These are phyloP conservation scores for Cutaneotrichosporon daszewskae DNA, from an alignment of 1,284 basidiomycete genomes.

Conservation along the genomic window DNA sequence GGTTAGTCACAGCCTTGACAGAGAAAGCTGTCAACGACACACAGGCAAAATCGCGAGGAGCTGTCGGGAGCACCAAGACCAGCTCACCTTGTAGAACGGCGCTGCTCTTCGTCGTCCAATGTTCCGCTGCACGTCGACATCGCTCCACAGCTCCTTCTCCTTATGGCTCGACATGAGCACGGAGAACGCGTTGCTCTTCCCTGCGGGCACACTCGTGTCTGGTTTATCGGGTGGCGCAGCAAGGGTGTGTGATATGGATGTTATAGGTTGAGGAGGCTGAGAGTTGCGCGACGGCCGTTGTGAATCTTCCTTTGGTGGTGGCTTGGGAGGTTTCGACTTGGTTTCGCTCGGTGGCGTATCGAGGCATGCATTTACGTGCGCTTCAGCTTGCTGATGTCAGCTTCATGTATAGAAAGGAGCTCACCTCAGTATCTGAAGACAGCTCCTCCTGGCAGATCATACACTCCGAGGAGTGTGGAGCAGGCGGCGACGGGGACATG, in stretches of 20 bases:
- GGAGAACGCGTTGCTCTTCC: conserved; percentile 59
- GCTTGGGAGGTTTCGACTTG: conserved; percentile 15
- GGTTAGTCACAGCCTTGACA: too few relatives aligned
- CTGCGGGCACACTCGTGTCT: conserved; percentile 8
- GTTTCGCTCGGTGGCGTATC: conserved; percentile 24
- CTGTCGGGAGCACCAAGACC: rapidly evolving
- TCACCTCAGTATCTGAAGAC: neutral
- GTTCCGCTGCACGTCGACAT: conserved; percentile 53
- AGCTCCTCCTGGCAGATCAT: conserved; percentile 5
- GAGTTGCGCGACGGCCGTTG: neutral
- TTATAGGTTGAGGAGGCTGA: neutral
- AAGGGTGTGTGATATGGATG: conserved; percentile 3
- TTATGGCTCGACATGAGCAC: conserved; percentile 74
- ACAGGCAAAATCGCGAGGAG: too few relatives aligned
- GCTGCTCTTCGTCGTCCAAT: conserved; percentile 62
- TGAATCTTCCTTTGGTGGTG: neutral
- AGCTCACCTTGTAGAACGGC: conserved; percentile 80
- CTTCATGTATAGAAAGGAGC: neutral
- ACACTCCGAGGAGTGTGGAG: neutral
- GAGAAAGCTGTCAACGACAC: too few relatives aligned
- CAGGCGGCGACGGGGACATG: too few relatives aligned
- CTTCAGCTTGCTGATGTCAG: conserved; percentile 27
- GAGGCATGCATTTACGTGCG: conserved; percentile 46
- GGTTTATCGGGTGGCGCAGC: conserved; percentile 17
- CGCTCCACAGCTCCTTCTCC: conserved; percentile 77